These are phyloP conservation scores for Begonia masoniana DNA, from an alignment of 306 rosid genomes.

Conservation along the genomic window DNA sequence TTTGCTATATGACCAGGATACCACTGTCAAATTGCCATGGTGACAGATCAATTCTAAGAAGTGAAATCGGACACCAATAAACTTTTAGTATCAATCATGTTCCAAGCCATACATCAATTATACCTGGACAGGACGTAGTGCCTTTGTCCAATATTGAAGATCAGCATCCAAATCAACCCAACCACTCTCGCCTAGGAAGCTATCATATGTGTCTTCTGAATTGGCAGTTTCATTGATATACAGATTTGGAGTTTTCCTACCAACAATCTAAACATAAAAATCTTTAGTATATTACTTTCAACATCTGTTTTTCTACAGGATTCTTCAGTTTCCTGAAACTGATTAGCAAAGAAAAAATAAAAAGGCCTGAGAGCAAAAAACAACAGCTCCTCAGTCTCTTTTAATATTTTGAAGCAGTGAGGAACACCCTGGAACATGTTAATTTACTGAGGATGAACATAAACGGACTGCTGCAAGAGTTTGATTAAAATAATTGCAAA, in stretches of 20 bases:
- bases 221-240: constrained; percentile 24
- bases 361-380: neutral
- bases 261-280: constrained; percentile 48
- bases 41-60: neutral
- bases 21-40: constrained; percentile 49
- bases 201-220: constrained; percentile 13
- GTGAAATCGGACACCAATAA: neutral
- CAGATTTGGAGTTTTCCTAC: constrained; percentile 36
- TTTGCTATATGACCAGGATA: constrained; percentile 98
- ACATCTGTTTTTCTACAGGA: too few species aligned
- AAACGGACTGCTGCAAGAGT: too few species aligned
- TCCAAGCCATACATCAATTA: constrained; percentile 3
- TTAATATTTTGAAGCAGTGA: neutral
- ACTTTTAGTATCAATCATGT: constrained; percentile 1
- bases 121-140: constrained; percentile 85
- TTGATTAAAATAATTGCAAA: too few species aligned
- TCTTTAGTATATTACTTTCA: neutral
- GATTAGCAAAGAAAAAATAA: neutral
- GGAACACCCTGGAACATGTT: too few species aligned
- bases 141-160: constrained; percentile 81
- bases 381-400: neutral
- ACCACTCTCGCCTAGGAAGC: constrained; percentile 22
- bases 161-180: constrained; percentile 66
- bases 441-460: too few species aligned
- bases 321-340: too few species aligned